phyloP scores from a whole-genome alignment of 2,329 filamentous ascomycete genomes.

The Cylindrodendrum hubeiense region DNA sequence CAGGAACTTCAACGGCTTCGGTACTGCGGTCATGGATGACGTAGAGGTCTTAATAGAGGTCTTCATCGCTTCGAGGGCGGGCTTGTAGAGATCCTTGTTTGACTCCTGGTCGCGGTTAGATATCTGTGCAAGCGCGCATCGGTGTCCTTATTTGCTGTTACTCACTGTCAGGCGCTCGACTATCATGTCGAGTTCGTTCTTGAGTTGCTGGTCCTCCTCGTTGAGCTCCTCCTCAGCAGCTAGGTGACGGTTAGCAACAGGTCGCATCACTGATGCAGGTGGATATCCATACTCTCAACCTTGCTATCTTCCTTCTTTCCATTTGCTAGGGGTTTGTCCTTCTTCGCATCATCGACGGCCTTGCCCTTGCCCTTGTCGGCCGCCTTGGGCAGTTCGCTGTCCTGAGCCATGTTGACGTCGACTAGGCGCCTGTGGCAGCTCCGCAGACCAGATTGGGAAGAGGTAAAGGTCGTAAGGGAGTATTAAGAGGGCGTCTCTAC shows the following conservation, averaged over 20 bases:
- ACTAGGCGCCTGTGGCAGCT: constrained; percentile 45
- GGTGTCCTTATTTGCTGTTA: neutral
- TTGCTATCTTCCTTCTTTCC: constrained; percentile 83
- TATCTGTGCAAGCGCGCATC: neutral
- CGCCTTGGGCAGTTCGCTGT: constrained; percentile 86
- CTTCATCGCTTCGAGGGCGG: constrained; percentile 96
- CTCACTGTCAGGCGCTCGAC: constrained; percentile 91
- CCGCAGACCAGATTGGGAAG: constrained; percentile 31
- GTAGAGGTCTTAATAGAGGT: constrained; percentile 99
- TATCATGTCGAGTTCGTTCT: constrained; percentile 97
- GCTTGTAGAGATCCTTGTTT: constrained; percentile 88
- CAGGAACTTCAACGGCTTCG: constrained; percentile 97
- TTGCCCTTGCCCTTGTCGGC: constrained; percentile 98
- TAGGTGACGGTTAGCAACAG: constrained; percentile 41
- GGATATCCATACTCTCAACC: constrained; percentile 57
- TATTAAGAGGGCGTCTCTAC: constrained; percentile 19
- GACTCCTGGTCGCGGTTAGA: constrained; percentile 73
- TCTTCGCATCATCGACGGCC: constrained; percentile 77
- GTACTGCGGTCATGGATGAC: constrained; percentile 98
- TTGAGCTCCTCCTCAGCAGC: constrained; percentile 84
- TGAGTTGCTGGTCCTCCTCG: constrained; percentile 98
- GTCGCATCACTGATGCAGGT: constrained; percentile 23
- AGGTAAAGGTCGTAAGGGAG: constrained; percentile 17
- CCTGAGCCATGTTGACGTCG: constrained; percentile 84
- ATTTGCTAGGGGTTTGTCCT: constrained; percentile 77